These are phyloP conservation scores for Lipomyces lipofer DNA, from an alignment of 805 yeast species.

Conservation along the genomic window DNA sequence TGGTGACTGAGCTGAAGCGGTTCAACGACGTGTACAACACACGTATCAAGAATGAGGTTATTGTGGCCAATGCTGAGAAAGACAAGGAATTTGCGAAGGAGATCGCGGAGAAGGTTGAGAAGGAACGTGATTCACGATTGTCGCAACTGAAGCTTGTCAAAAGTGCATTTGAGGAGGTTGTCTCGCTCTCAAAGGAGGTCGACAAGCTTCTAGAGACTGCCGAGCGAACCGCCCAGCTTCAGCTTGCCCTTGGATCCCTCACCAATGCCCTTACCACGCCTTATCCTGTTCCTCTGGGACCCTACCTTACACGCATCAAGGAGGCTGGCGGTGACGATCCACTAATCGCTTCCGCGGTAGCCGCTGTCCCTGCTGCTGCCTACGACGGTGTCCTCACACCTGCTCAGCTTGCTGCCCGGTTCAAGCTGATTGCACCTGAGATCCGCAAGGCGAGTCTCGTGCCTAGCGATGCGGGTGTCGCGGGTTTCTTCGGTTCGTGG, in stretches of 20 bases:
- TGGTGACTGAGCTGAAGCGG: conserved; percentile 65
- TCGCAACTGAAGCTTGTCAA: conserved; percentile 64
- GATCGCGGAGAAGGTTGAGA: conserved; percentile 58
- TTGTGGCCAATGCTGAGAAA: conserved; percentile 64
- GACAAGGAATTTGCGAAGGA: conserved; percentile 64
- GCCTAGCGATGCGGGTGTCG: conserved; percentile 93
- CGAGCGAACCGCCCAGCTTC: conserved; percentile 46
- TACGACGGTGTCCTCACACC: conserved; percentile 67
- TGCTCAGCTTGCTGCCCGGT: conserved; percentile 75
- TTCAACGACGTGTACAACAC: conserved; percentile 51
- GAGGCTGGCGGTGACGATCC: conserved; percentile 49
- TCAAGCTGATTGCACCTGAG: conserved; percentile 80
- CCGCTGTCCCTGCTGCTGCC: conserved; percentile 49
- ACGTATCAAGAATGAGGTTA: conserved; percentile 41
- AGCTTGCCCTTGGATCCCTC: conserved; percentile 48
- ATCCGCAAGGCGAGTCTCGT: conserved; percentile 83
- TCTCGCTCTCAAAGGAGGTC: conserved; percentile 42
- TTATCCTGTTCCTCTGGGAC: conserved; percentile 43
- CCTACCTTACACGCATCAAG: conserved; percentile 37
- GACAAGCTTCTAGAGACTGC: conserved; percentile 44
- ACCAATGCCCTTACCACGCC: conserved; percentile 45
- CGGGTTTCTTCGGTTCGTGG: conserved; percentile 84
- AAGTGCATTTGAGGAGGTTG: conserved; percentile 57
- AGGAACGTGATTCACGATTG: conserved; percentile 78
- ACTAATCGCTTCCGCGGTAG: conserved; percentile 52